Base-by-base conservation (phyloP, 495 filamentous ascomycete genomes). In the Margaritispora aquatica region DNA sequence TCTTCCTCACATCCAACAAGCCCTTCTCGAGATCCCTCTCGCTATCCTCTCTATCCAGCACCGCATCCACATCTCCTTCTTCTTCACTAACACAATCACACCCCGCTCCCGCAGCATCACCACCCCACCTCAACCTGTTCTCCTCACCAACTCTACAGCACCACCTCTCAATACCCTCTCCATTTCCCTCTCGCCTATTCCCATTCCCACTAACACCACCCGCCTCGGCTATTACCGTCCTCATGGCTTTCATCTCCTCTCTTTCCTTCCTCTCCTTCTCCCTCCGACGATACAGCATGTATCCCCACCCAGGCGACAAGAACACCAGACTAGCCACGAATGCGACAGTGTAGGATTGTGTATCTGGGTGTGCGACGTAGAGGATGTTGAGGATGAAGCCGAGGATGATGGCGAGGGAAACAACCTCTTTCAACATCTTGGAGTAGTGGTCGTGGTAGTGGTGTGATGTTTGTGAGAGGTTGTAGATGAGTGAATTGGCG, bases 391-490 rank as follows among this genome's bases (percentile, higher is more conserved):
- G 29, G 10, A 63, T 41, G 29, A 63, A 63, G 10, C 61, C 61
- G 19, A 59, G 36, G 21, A 63, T 53, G 21, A 63, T 59, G 3
- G 61, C 61, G 11, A 53, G 46, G 23, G 61, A 63, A 7, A 63
- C 56, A 19, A 59, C 50, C 41, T 63, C 61, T 63, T 63, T 63
- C 29, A 63, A 63, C 61, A 63, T 63, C 4, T 44, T 44, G 10
- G 10, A 8, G 38, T 8, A n/a, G 11, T 9, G 38, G n/a, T n/a
- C n/a, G n/a, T n/a, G n/a, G n/a, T n/a, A n/a, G n/a, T n/a, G n/a
- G n/a, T n/a, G n/a, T n/a, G n/a, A n/a, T n/a, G n/a, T n/a, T n/a
- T n/a, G n/a, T n/a, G n/a, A n/a, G n/a, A n/a, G n/a, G n/a, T n/a
- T n/a, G n/a, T n/a, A n/a, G n/a, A n/a, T n/a, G n/a, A n/a, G n/a